Base-by-base conservation (phyloP, 768 basidiomycete genomes). In the Lyophyllum atratum region DNA sequence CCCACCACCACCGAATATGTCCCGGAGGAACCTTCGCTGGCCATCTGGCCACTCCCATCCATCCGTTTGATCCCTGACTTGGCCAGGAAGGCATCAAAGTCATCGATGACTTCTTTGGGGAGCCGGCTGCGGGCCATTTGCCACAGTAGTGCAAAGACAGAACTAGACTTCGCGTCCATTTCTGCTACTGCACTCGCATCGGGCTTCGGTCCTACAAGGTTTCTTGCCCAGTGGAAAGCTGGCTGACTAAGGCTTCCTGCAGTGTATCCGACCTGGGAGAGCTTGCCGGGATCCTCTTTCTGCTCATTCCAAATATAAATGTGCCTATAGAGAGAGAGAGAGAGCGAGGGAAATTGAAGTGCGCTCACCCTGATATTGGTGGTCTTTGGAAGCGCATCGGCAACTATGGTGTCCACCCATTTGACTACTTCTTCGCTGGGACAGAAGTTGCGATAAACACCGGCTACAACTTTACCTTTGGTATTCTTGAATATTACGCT, bases 211-310 rank as follows among this genome's bases (percentile, higher is more conserved):
- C 14, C 40, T 7, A 42, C 14, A 3, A 65, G 17, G 24, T 65
- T 65, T 15, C 49, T 40, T 12, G 49, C 64, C 59, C 64, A 63
- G 17, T 60, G 33, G 34, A 65, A 63, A 1, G 19, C 19, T 31
- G 61, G 61, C 22, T 15, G 4, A n/a, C 54, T 57, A 3, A 50
- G 40, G 1, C 52, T 44, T 8, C 61, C 59, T 17, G 65, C 61
- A 5, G 61, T 58, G 37, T 54, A 64, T 11, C 61, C 60, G 5
- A 57, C 42, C 19, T 55, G 55, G 3, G 51, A 39, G 1, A 64
- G 46, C 12, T 37, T 50, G 7, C 63, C 60, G 25, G 63, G 49
- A 43, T 66, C 63, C 31, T 66, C 61, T 6, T 60, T 46, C 61
- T 65, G 45, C 45, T 7, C 45, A 21, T 11, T 11, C 29, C 29